Percentiles rank a stretch among this genome's conserved stretches.
These are phyloP conservation scores for Eucalyptus tenuipes DNA, from an alignment of 345 rosid genomes.

Conservation along the genomic window DNA sequence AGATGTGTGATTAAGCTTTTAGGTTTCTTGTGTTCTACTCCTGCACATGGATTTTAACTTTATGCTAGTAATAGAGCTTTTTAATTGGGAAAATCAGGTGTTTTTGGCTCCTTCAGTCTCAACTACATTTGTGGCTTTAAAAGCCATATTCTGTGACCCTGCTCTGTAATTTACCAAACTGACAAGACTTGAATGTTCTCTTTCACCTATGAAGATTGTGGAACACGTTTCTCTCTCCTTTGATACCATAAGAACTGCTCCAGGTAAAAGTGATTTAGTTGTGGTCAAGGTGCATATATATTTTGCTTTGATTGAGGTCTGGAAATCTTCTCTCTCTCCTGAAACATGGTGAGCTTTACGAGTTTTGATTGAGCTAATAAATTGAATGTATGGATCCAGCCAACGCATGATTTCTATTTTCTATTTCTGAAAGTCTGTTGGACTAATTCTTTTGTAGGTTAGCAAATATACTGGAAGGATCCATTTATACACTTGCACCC, in stretches of 20 bases:
- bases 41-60: neutral
- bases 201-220: neutral
- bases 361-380: neutral
- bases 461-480: slow-evolving; percentile 88
- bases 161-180: neutral
- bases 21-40: neutral
- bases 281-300: neutral
- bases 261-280: neutral
- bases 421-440: neutral
- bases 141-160: neutral
- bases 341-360: neutral
- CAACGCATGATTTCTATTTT: neutral
- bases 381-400: neutral
- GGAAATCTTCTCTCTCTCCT: neutral
- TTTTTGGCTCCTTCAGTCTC: neutral
- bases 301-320: neutral
- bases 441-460: slow-evolving; percentile 36
- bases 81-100: neutral
- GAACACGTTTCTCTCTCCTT: neutral
- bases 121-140: neutral
- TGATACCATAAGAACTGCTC: neutral
- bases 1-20: neutral
- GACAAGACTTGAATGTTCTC: neutral
- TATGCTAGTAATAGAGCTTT: neutral
- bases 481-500: slow-evolving; percentile 70